These are phyloP conservation scores for Saxophila tyrrhenica DNA, from an alignment of 495 filamentous ascomycete species.

Conservation along the genomic window DNA sequence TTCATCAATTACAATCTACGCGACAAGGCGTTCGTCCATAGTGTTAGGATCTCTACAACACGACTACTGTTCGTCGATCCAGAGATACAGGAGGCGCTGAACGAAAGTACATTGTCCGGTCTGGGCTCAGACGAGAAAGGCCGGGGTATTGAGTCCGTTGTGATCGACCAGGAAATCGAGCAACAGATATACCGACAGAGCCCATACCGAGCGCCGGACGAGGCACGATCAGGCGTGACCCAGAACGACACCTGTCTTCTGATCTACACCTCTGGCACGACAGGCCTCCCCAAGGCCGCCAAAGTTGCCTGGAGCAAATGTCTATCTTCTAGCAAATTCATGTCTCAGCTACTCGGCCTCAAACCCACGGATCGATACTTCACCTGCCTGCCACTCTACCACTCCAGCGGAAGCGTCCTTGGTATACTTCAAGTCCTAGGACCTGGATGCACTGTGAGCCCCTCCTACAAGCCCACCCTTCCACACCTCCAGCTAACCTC, in stretches of 20 bases:
- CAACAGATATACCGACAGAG: constrained; percentile 1
- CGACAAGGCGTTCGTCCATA: constrained; percentile 67
- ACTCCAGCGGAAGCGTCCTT: constrained; percentile 68
- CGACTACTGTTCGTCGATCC: constrained; percentile 62
- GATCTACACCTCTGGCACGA: constrained; percentile 77
- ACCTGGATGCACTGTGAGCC: constrained; percentile 48
- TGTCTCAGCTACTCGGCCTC: constrained; percentile 45
- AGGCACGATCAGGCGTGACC: constrained; percentile 40
- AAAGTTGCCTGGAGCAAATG: constrained; percentile 70
- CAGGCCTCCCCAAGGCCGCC: constrained; percentile 83
- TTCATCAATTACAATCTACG: constrained; percentile 90
- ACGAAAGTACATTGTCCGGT: constrained; percentile 38
- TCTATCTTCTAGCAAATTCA: constrained; percentile 42
- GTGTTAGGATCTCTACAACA: constrained; percentile 58
- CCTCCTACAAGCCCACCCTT: too few relatives aligned
- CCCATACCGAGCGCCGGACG: constrained; percentile 46
- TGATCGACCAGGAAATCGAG: constrained; percentile 5
- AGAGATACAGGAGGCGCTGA: constrained; percentile 39
- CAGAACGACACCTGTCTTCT: constrained; percentile 55
- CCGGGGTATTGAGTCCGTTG: constrained; percentile 7
- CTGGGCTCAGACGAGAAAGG: constrained; percentile 21
- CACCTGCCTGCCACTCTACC: constrained; percentile 93
- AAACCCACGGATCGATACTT: constrained; percentile 60
- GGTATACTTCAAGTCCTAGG: constrained; percentile 51
- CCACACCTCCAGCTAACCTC: too few relatives aligned